Evolutionary conservation across 2,329 filamentous ascomycete species (phyloP), one percentile per base, ranked within the genome.

Genomic region (Alternaria arbusti): DNA sequence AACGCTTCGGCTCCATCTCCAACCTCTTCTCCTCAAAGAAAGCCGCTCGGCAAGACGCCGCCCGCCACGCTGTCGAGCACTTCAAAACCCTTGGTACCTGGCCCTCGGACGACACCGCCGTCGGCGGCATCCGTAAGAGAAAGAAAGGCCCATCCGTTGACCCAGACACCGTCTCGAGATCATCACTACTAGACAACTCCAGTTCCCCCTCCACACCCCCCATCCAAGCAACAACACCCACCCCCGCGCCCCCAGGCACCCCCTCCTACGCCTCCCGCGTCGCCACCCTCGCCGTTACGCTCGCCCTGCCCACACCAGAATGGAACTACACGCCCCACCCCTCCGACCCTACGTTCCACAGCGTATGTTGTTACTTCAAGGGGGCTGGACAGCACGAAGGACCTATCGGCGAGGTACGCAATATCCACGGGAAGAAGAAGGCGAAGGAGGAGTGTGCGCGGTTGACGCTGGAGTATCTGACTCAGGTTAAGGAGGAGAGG

Each of bases 401-500:
- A 0, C 74, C 78, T 4, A 69, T 86, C 17, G 84, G 82, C 23
- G 72, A 81, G 57, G 80, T 84, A 3, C 63, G 73, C 0, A 75
- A 81, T 57, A 73, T 86, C 0, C 82, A 75, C 64, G 85, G 85
- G 3, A 83, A 82, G 77, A 85, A 84, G 73, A 82, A 77, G 51
- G 84, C 84, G 0, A 85, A 82, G 71, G 82, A 86, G 61, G 79
- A 81, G 64, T 82, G 83, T 72, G 84, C 84, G n/a, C 71, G 77
- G 60, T 58, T 74, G 32, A 79, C 84, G 10, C 59, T 83, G 28
- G 68, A 57, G 25, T 76, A 84, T 47, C 67, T 86, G 47, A 71
- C 75, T 55, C 74, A 72, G 15, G 76, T 84, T 36, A 66, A 43
- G 64, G 67, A 64, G 52, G 23, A 62, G 61, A 51, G 78, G 61